Conservation (phyloP, 306 rosid genomes). For the Begonia fuchsioides region DNA sequence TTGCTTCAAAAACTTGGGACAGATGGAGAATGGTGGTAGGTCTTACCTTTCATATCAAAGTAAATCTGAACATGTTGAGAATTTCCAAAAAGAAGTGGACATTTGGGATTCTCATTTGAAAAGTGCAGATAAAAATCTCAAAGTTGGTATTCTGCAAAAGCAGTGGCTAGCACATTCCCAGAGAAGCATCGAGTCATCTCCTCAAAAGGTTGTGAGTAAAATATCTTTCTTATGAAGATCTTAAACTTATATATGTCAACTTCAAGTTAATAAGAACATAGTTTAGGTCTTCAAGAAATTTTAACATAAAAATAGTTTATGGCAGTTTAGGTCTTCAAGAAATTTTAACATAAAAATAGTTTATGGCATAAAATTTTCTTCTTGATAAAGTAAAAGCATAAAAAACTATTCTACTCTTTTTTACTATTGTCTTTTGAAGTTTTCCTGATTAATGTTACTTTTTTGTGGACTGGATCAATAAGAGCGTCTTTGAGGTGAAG, state of each 20-base stretch:
- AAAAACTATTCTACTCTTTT: not conserved
- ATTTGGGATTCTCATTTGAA: slow-evolving; percentile 11
- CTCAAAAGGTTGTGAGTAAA: slow-evolving; percentile 8
- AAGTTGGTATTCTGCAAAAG: slow-evolving; percentile 9
- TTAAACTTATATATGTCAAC: not conserved
- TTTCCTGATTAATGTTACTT: slow-evolving; percentile 13
- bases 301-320: too few relatives aligned
- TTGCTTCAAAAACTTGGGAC: slow-evolving; percentile 8
- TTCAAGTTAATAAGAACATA: not conserved
- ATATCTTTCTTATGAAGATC: too few relatives aligned
- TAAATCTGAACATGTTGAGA: slow-evolving; percentile 14
- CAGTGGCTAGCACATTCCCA: slow-evolving; percentile 4
- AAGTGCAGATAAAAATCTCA: slow-evolving; percentile 16
- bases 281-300: not conserved
- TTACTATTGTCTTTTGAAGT: slow-evolving; percentile 3
- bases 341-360: too few relatives aligned
- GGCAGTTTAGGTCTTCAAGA: too few relatives aligned
- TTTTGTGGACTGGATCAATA: slow-evolving; percentile 11
- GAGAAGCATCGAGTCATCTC: slow-evolving; percentile 11
- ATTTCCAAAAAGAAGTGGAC: slow-evolving; percentile 11
- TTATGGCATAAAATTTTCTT: too few relatives aligned
- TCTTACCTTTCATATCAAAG: slow-evolving; percentile 10
- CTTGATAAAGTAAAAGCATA: too few relatives aligned
- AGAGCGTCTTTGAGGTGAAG: slow-evolving; percentile 17
- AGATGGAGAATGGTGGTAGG: slow-evolving; percentile 10